A percentile compares a stretch with the other conserved stretches of the same genome.
Conservation (phyloP, 306 rosid genomes). For the Lathyrus tuberosus region DNA sequence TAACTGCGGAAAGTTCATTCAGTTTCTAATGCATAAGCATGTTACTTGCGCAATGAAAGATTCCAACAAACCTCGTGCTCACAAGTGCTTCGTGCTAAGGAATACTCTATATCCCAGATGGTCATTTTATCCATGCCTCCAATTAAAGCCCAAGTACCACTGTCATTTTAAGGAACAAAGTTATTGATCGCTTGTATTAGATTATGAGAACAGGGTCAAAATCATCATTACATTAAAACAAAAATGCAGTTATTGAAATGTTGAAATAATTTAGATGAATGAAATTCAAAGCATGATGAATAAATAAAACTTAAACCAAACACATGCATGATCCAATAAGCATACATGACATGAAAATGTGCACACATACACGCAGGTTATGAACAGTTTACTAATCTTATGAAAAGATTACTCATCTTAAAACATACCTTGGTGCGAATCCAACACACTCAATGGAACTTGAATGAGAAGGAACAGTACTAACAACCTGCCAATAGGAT, state of each 20-base stretch:
- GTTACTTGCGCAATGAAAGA: constrained; percentile 26
- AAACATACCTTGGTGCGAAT: constrained; percentile 67
- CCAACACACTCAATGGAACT: constrained; percentile 83
- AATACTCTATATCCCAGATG: constrained; percentile 84
- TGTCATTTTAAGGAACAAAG: constrained; percentile 40
- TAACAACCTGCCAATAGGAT: constrained; percentile 68
- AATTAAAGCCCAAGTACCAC: constrained; percentile 77
- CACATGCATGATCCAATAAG: background rate
- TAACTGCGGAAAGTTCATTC: background rate
- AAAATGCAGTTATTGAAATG: constrained; percentile 2
- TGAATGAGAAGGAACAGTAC: constrained; percentile 61
- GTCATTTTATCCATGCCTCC: constrained; percentile 86
- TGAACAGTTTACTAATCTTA: constrained; percentile 31
- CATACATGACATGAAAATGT: constrained; percentile 16
- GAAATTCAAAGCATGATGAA: constrained; percentile 1
- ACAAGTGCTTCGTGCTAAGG: constrained; percentile 61
- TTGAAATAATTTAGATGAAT: constrained; percentile 2
- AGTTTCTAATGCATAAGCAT: background rate
- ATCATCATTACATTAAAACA: background rate
- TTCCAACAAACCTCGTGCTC: constrained; percentile 75
- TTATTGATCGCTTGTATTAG: constrained; percentile 5
- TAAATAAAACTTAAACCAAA: constrained; percentile 12
- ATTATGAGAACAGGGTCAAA: constrained; percentile 12
- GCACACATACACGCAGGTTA: constrained; percentile 12
- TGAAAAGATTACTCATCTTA: constrained; percentile 32